A percentile compares a stretch with the other conserved stretches of the same genome.
phyloP scores from a whole-genome alignment of 177 flowering plant species.

The Vitis hybrid region DNA sequence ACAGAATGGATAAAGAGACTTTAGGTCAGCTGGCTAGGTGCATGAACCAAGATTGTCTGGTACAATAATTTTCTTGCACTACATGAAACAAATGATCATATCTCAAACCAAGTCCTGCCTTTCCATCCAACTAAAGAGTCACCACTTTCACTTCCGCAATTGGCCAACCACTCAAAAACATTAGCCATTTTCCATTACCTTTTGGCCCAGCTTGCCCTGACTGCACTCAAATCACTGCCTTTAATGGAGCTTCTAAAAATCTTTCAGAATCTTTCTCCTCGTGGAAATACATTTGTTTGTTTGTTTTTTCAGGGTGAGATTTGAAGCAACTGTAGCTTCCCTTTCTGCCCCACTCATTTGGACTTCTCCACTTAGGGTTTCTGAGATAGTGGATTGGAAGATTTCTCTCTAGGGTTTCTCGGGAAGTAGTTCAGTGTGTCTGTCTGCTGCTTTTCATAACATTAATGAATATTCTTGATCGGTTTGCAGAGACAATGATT shows the following conservation, averaged over 20 bases:
- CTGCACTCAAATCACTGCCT: neutral
- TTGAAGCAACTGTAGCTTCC: neutral
- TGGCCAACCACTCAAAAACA: constrained; percentile 13
- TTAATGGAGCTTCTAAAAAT: neutral
- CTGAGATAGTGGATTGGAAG: no score
- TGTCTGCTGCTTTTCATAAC: neutral
- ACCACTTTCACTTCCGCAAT: constrained; percentile 6
- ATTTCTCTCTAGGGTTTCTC: constrained; percentile 6
- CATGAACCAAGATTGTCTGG: neutral
- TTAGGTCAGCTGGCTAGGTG: no score
- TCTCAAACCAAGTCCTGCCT: no score
- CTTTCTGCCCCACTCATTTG: neutral
- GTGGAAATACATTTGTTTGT: no score
- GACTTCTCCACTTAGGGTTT: neutral
- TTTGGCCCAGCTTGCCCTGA: no score
- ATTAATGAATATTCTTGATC: no score
- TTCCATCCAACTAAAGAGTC: no score
- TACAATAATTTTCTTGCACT: constrained; percentile 9
- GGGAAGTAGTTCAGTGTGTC: constrained; percentile 4
- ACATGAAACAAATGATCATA: neutral
- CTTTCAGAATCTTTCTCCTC: no score
- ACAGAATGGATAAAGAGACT: no score
- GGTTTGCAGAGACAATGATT: no score
- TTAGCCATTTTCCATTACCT: no score
- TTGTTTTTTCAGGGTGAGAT: no score